Conservation (phyloP, 768 basidiomycete genomes). For the Boletus eberwhitei region DNA sequence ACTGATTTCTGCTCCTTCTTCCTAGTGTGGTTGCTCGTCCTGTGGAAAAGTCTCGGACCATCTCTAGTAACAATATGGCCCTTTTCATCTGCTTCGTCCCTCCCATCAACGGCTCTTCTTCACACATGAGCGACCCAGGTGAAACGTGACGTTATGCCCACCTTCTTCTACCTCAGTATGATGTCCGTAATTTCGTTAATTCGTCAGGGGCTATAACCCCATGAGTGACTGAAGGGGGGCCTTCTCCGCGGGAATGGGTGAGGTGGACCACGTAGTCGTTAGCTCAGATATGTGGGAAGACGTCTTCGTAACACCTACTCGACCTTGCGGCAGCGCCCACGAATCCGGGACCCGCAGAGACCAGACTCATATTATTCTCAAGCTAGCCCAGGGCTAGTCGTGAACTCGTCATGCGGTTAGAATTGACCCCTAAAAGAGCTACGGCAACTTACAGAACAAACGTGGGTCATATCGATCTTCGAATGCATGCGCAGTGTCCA, state of each 20-base stretch:
- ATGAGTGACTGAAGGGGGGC: slow-evolving; percentile 1
- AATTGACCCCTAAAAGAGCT: slow-evolving; percentile 9
- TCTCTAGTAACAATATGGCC: slow-evolving; percentile 59
- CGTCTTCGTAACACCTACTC: background rate
- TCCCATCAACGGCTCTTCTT: slow-evolving; percentile 6
- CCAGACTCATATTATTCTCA: background rate
- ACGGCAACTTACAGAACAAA: slow-evolving; percentile 1
- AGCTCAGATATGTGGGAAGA: slow-evolving; percentile 26
- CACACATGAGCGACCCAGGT: slow-evolving; percentile 5
- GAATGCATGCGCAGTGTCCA: background rate
- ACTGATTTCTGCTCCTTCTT: slow-evolving; percentile 8
- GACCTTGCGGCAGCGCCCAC: slow-evolving; percentile 1
- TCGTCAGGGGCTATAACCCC: slow-evolving; percentile 15
- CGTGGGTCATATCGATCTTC: slow-evolving; percentile 16
- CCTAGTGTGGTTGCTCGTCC: slow-evolving; percentile 53
- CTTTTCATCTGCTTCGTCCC: slow-evolving; percentile 41
- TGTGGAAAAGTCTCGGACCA: slow-evolving; percentile 52
- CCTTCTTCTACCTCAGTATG: slow-evolving; percentile 7
- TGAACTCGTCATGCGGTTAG: background rate
- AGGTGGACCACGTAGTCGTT: slow-evolving; percentile 15
- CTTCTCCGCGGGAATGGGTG: slow-evolving; percentile 22
- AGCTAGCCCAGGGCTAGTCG: background rate
- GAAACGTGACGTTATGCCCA: slow-evolving; percentile 18
- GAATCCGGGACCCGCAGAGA: background rate
- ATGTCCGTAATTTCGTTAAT: slow-evolving; percentile 15